Percentiles rank a stretch among this genome's conserved stretches.
These are phyloP conservation scores for Candida ulmi DNA, from an alignment of 805 yeast species.

Conservation along the genomic window DNA sequence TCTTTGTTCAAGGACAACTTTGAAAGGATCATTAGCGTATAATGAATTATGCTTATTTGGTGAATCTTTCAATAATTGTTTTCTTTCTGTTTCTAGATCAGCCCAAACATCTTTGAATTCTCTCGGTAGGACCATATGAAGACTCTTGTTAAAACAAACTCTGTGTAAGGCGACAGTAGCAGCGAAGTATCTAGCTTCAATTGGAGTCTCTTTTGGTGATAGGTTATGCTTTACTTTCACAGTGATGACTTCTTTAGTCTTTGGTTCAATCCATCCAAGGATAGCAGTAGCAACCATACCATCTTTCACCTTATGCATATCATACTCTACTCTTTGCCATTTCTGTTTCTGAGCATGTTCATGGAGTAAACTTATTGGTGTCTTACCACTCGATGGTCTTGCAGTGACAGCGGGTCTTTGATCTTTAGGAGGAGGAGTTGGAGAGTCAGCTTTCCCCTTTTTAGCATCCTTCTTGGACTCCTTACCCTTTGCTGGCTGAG, in stretches of 20 bases:
- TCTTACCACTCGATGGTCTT: slow-evolving; percentile 52
- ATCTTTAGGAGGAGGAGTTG: slow-evolving; percentile 8
- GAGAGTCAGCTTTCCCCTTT: slow-evolving; percentile 3
- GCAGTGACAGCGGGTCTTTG: slow-evolving; percentile 8
- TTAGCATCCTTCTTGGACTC: not conserved
- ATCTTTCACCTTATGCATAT: slow-evolving; percentile 47
- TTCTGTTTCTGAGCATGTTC: slow-evolving; percentile 84
- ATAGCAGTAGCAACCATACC: slow-evolving; percentile 66
- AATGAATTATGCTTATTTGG: slow-evolving; percentile 41
- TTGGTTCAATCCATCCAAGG: slow-evolving; percentile 72
- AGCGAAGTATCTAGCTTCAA: slow-evolving; percentile 85
- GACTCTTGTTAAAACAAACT: slow-evolving; percentile 71
- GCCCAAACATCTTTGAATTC: slow-evolving; percentile 78
- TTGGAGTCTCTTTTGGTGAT: slow-evolving; percentile 68
- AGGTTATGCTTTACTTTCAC: slow-evolving; percentile 49
- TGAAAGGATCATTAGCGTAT: slow-evolving; percentile 76
- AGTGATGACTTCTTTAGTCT: slow-evolving; percentile 60
- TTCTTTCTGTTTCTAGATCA: slow-evolving; percentile 58
- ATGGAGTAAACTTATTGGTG: slow-evolving; percentile 80
- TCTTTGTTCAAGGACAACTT: slow-evolving; percentile 51
- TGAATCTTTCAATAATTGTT: slow-evolving; percentile 38
- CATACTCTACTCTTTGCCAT: slow-evolving; percentile 85
- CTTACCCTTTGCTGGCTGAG: too few relatives aligned
- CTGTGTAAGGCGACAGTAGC: slow-evolving; percentile 86
- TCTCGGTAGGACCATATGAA: slow-evolving; percentile 83